A percentile compares a stretch with the other conserved stretches of the same genome.
Evolutionary conservation across 176 grass and related monocot genomes (phyloP).

Genomic region (Hyparrhenia diplandra): DNA sequence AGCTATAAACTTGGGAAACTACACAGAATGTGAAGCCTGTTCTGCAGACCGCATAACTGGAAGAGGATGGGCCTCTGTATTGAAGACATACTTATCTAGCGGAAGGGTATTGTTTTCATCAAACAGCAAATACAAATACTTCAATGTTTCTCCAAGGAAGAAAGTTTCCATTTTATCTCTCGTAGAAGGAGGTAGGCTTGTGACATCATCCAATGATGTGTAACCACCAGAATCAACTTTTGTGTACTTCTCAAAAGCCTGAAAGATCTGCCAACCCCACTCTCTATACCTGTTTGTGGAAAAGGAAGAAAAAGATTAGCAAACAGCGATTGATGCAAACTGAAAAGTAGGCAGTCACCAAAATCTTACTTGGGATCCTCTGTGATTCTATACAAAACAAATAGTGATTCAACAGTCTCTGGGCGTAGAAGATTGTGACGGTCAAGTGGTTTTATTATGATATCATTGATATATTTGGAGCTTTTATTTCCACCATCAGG

Average conservation of each 20-base stretch:
- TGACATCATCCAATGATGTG: conserved; percentile 90
- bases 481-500: conserved; percentile 90
- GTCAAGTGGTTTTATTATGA: conserved; percentile 82
- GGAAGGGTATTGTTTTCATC: conserved; percentile 76
- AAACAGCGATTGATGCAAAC: not conserved
- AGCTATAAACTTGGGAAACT: conserved; percentile 23
- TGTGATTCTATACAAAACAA: conserved; percentile 85
- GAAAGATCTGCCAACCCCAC: conserved; percentile 98
- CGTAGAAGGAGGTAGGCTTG: conserved; percentile 63
- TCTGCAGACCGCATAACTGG: conserved; percentile 49
- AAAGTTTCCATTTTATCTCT: conserved; percentile 99
- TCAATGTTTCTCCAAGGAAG: conserved; percentile 82
- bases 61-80: conserved; percentile 92
- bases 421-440: conserved; percentile 94
- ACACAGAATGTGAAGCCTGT: conserved; percentile 38
- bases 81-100: conserved; percentile 87
- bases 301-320: conserved; percentile 15
- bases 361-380: conserved; percentile 81
- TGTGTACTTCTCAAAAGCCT: conserved; percentile 91
- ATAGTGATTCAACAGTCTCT: conserved; percentile 94
- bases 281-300: conserved; percentile 70
- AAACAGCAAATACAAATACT: conserved; percentile 98
- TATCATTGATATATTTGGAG: conserved; percentile 75
- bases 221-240: conserved; percentile 94
- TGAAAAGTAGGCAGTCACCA: not conserved